Conservation (phyloP, 2,329 filamentous ascomycete genomes). For the Cladorrhinum sp. region DNA sequence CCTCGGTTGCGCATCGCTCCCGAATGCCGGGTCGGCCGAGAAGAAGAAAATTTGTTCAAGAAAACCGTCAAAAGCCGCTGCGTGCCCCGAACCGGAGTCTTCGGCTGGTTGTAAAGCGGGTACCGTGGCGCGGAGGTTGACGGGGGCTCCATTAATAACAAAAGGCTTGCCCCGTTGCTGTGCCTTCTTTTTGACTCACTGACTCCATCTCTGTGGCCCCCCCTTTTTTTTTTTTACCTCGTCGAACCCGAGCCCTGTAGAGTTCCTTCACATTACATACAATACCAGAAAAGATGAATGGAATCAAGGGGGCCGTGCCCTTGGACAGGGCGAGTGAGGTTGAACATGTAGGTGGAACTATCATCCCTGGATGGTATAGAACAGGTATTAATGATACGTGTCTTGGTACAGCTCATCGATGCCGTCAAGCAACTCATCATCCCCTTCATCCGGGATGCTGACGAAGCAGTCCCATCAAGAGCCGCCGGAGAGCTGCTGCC, state of each 20-base stretch:
- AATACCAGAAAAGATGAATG: slow-evolving; percentile 20
- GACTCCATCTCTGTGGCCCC: not conserved
- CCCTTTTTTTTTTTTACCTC: not conserved
- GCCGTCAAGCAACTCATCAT: slow-evolving; percentile 66
- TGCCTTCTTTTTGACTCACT: not conserved
- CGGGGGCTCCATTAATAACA: not conserved
- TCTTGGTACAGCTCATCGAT: slow-evolving; percentile 58
- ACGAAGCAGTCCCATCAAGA: slow-evolving; percentile 56
- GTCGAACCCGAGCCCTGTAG: slow-evolving; percentile 1
- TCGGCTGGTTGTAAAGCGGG: not conserved
- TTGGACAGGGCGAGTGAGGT: slow-evolving; percentile 32
- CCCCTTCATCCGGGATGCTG: slow-evolving; percentile 68
- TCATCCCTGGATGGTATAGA: not conserved
- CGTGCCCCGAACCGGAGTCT: not conserved
- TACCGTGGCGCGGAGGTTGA: not conserved
- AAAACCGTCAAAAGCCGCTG: too few species aligned
- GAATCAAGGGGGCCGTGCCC: slow-evolving; percentile 11
- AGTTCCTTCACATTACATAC: not conserved
- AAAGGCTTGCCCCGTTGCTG: not conserved
- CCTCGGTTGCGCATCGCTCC: not conserved
- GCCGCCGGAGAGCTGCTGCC: slow-evolving; percentile 48
- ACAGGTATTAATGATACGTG: not conserved
- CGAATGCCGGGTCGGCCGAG: not conserved
- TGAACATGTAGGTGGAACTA: slow-evolving; percentile 28
- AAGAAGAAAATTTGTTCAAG: not conserved